phyloP scores from a whole-genome alignment of 805 yeast genomes.

The Saccharomycopsis vini region DNA sequence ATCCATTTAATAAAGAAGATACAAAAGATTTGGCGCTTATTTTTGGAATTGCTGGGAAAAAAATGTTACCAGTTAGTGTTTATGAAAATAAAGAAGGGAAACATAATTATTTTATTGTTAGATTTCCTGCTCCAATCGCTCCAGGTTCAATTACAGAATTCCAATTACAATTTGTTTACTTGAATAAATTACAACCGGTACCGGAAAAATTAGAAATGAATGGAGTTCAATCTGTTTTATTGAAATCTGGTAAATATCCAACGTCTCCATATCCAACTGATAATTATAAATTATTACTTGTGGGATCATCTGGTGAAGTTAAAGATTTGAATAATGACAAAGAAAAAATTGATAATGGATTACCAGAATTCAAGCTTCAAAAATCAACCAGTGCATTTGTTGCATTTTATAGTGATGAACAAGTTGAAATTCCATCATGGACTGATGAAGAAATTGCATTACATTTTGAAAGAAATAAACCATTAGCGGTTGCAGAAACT shows the following conservation, averaged over 20 bases:
- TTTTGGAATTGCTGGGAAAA: background rate
- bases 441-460: slow-evolving; percentile 42
- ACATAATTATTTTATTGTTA: slow-evolving; percentile 37
- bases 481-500: slow-evolving; percentile 51
- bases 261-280: slow-evolving; percentile 54
- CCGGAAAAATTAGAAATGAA: slow-evolving; percentile 56
- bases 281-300: slow-evolving; percentile 34
- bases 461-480: slow-evolving; percentile 54
- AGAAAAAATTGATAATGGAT: slow-evolving; percentile 8
- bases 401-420: slow-evolving; percentile 11
- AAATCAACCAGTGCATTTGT: background rate
- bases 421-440: slow-evolving; percentile 34
- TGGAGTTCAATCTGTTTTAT: slow-evolving; percentile 51
- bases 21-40: slow-evolving; percentile 27
- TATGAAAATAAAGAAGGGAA: slow-evolving; percentile 15
- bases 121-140: slow-evolving; percentile 56
- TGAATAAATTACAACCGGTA: slow-evolving; percentile 43
- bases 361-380: slow-evolving; percentile 5
- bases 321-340: slow-evolving; percentile 31
- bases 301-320: slow-evolving; percentile 36
- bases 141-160: slow-evolving; percentile 41
- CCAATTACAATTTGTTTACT: slow-evolving; percentile 39
- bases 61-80: slow-evolving; percentile 12
- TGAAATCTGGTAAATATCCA: slow-evolving; percentile 46
- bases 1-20: slow-evolving; percentile 46